Evolutionary conservation across 2,329 filamentous ascomycete genomes (phyloP).

Genomic region (Exophiala phaeomuriformis): DNA sequence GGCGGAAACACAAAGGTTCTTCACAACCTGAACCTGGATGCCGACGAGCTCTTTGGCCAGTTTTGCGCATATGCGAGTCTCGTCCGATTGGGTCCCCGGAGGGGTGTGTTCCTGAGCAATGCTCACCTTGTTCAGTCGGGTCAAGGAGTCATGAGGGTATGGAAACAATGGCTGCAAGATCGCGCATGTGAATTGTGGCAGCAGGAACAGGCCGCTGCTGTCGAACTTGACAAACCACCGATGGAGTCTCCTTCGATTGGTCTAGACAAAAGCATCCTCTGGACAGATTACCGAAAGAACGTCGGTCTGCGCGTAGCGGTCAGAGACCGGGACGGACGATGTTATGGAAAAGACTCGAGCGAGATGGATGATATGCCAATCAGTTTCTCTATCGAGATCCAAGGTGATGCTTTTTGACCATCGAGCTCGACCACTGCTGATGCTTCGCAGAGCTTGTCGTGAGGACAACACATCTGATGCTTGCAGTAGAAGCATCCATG

Average conservation of each 20-base stretch:
- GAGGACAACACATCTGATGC: constrained; percentile 55
- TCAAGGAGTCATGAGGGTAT: constrained; percentile 58
- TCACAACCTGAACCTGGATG: constrained; percentile 59
- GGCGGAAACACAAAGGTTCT: constrained; percentile 41
- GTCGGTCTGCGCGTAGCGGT: constrained; percentile 65
- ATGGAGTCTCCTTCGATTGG: constrained; percentile 17
- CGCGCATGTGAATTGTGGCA: constrained; percentile 28
- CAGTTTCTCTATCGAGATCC: constrained; percentile 62
- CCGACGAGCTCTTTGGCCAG: constrained; percentile 66
- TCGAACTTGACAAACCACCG: constrained; percentile 18
- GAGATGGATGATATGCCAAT: constrained; percentile 56
- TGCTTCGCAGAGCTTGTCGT: constrained; percentile 56
- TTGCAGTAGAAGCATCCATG: constrained; percentile 59
- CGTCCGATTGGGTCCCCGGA: constrained; percentile 56
- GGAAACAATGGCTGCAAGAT: constrained; percentile 61
- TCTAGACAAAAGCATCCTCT: constrained; percentile 49
- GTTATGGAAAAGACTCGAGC: constrained; percentile 6
- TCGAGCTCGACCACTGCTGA: neutral
- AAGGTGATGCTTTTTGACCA: constrained; percentile 48
- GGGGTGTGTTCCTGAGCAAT: constrained; percentile 57
- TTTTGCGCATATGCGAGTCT: constrained; percentile 62
- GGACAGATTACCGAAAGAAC: constrained; percentile 57
- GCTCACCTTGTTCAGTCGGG: constrained; percentile 56
- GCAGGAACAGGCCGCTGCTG: constrained; percentile 27
- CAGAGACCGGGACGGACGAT: constrained; percentile 41